Evolutionary conservation across 441 rosid genomes (phyloP).

Genomic region (Jatropha multifida): DNA sequence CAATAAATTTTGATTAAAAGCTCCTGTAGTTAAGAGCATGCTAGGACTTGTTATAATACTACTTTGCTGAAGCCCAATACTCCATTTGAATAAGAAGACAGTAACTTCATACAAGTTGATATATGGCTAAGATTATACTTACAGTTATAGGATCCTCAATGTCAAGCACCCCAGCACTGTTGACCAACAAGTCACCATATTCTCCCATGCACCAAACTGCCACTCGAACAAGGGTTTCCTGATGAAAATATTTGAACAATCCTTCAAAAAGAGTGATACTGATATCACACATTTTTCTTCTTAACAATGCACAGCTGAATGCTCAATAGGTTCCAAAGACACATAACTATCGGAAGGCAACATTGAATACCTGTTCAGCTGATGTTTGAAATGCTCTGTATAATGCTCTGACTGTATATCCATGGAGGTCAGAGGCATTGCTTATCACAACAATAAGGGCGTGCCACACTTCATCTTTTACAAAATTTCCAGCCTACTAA

Average conservation of each 20-base stretch:
- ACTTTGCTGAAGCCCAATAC: neutral
- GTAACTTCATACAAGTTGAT: slow-evolving; percentile 23
- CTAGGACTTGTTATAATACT: neutral
- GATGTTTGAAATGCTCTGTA: slow-evolving; percentile 77
- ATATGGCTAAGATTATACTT: slow-evolving; percentile 34
- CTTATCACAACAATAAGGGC: slow-evolving; percentile 88
- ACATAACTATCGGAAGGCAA: slow-evolving; percentile 18
- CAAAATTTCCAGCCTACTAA: slow-evolving; percentile 97
- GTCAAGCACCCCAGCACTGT: slow-evolving; percentile 81
- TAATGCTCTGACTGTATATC: slow-evolving; percentile 86
- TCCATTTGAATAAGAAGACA: slow-evolving; percentile 7
- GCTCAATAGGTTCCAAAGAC: slow-evolving; percentile 24
- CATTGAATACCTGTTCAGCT: slow-evolving; percentile 72
- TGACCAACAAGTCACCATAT: slow-evolving; percentile 94
- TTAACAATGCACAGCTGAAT: slow-evolving; percentile 20
- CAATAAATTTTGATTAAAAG: slow-evolving; percentile 7
- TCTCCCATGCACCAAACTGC: slow-evolving; percentile 99
- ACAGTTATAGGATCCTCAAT: slow-evolving; percentile 90
- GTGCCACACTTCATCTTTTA: slow-evolving; percentile 98
- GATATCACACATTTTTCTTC: slow-evolving; percentile 9
- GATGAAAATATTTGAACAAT: slow-evolving; percentile 23
- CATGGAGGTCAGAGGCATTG: slow-evolving; percentile 97
- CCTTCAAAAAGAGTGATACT: slow-evolving; percentile 13
- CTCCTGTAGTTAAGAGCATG: neutral
- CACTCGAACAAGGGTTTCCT: slow-evolving; percentile 96